These are phyloP conservation scores for Podosphaera xanthii DNA, from an alignment of 2,329 filamentous ascomycete genomes.

Conservation along the genomic window DNA sequence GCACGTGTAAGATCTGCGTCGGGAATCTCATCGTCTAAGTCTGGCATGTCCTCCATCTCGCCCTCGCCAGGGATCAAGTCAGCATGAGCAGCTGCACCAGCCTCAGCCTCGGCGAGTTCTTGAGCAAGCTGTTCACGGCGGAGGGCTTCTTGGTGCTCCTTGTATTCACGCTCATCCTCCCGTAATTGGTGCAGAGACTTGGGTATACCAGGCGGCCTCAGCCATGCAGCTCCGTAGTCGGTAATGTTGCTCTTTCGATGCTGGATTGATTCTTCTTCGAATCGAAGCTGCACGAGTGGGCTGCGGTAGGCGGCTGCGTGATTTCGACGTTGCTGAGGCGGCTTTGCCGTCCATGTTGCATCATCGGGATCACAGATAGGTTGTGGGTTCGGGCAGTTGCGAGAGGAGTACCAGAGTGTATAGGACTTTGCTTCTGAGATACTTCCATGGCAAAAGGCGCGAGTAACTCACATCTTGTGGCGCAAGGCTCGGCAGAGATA, in stretches of 20 bases:
- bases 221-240: conserved; percentile 75
- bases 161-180: conserved; percentile 71
- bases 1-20: conserved; percentile 27
- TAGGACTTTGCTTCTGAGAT: conserved; percentile 31
- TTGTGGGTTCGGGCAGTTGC: conserved; percentile 21
- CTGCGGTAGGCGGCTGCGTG: conserved; percentile 28
- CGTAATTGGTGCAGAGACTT: conserved; percentile 81
- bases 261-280: conserved; percentile 57
- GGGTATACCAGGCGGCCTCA: conserved; percentile 64
- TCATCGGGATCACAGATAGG: conserved; percentile 14
- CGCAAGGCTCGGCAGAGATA: conserved; percentile 40
- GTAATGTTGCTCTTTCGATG: conserved; percentile 61
- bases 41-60: conserved; percentile 26
- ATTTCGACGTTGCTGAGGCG: conserved; percentile 17
- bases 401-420: conserved; percentile 49
- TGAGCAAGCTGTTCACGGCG: conserved; percentile 46
- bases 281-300: conserved; percentile 42
- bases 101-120: conserved; percentile 50
- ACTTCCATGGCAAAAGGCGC: neutral
- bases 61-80: conserved; percentile 17
- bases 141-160: conserved; percentile 60
- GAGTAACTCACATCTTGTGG: conserved; percentile 40
- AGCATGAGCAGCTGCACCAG: conserved; percentile 18
- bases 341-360: conserved; percentile 2
- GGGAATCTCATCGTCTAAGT: conserved; percentile 54